phyloP scores from a whole-genome alignment of 108 stramenopile species.

The Nitzschia sp. region DNA sequence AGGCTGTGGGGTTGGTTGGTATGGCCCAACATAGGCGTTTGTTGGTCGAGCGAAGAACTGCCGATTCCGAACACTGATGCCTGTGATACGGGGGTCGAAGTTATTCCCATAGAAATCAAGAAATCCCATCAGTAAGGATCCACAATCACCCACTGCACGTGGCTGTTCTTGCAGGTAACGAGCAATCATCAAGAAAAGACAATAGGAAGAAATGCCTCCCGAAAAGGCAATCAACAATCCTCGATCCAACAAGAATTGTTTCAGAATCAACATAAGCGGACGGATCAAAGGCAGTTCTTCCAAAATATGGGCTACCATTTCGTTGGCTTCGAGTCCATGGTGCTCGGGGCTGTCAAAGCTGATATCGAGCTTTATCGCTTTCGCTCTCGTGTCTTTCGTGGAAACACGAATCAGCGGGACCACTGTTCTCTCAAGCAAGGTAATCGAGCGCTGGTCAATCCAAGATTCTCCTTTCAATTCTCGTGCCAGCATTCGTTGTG shows the following conservation, averaged over 20 bases:
- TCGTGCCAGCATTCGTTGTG: conserved; percentile 87
- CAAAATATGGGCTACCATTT: conserved; percentile 57
- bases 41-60: conserved; percentile 75
- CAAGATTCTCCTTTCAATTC: conserved; percentile 85
- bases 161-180: conserved; percentile 87
- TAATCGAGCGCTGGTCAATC: conserved; percentile 83
- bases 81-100: conserved; percentile 88
- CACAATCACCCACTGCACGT: conserved; percentile 72
- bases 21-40: conserved; percentile 26
- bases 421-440: conserved; percentile 76
- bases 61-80: conserved; percentile 68
- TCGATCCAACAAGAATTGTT: conserved; percentile 86
- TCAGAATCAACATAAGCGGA: conserved; percentile 72
- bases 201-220: conserved; percentile 89
- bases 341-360: conserved; percentile 80
- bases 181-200: conserved; percentile 88
- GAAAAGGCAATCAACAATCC: conserved; percentile 88
- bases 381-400: conserved; percentile 77
- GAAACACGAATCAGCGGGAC: conserved; percentile 84
- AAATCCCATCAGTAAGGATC: conserved; percentile 89
- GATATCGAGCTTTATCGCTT: conserved; percentile 72
- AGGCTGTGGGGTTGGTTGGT: conserved; percentile 15
- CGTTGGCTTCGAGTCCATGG: conserved; percentile 75
- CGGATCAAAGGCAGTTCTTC: conserved; percentile 74
- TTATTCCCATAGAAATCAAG: conserved; percentile 92